These are phyloP conservation scores for Pyrenophora teres DNA, from an alignment of 2,329 filamentous ascomycete species.

Conservation along the genomic window DNA sequence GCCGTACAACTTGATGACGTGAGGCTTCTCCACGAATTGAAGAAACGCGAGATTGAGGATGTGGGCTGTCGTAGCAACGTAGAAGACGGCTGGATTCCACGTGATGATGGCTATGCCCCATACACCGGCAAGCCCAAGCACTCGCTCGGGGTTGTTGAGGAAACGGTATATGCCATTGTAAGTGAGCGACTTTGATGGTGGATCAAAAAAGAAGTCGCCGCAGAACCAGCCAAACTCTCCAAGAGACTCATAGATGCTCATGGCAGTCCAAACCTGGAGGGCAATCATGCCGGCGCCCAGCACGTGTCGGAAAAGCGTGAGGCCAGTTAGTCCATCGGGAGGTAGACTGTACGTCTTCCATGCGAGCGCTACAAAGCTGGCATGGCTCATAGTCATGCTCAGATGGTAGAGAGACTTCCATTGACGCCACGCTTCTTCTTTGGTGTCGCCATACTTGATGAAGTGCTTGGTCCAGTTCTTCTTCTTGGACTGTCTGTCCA, in stretches of 20 bases:
- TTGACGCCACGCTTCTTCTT: constrained; percentile 91
- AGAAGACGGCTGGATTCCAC: constrained; percentile 83
- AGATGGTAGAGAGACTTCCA: constrained; percentile 97
- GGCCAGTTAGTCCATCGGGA: constrained; percentile 82
- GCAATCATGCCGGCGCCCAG: constrained; percentile 79
- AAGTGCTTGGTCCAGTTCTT: constrained; percentile 98
- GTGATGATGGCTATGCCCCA: constrained; percentile 96
- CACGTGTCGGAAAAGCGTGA: constrained; percentile 84
- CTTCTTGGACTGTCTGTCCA: constrained; percentile 82
- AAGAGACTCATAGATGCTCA: constrained; percentile 92
- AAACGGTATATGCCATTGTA: constrained; percentile 98
- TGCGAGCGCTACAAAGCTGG: constrained; percentile 84
- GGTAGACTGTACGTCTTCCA: constrained; percentile 98
- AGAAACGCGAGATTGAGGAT: constrained; percentile 85
- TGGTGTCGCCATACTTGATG: constrained; percentile 91
- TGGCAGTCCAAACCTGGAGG: constrained; percentile 88
- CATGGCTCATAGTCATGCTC: constrained; percentile 87
- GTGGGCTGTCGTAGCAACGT: constrained; percentile 84
- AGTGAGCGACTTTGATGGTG: constrained; percentile 77
- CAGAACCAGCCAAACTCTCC: constrained; percentile 88
- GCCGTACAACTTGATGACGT: constrained; percentile 84
- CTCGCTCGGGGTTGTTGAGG: constrained; percentile 94
- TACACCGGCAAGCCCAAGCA: constrained; percentile 90
- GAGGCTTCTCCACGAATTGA: constrained; percentile 89
- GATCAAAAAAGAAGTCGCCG: constrained; percentile 97